phyloP scores from a whole-genome alignment of 192 early-diverging fungal species.

The Linnemannia schmuckeri region DNA sequence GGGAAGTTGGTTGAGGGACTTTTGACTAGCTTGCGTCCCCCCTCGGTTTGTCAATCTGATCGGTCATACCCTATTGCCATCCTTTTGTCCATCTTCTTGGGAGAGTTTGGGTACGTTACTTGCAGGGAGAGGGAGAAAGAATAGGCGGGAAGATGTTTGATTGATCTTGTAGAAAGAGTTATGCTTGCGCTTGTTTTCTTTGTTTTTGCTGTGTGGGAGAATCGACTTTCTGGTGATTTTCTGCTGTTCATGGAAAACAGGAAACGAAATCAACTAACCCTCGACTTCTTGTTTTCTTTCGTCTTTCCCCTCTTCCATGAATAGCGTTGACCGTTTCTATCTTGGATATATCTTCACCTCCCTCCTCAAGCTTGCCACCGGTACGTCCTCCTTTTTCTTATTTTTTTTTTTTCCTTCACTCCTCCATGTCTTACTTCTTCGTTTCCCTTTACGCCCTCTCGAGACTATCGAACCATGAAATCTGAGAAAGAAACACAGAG shows the following conservation, averaged over 20 bases:
- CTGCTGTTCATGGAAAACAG: neutral
- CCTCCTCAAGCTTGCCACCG: slow-evolving; percentile 61
- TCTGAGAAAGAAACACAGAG: too few species aligned
- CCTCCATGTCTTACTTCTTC: neutral
- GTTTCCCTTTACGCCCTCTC: neutral
- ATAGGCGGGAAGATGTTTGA: neutral
- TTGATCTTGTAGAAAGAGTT: neutral
- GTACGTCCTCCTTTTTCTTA: slow-evolving; percentile 2
- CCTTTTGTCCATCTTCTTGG: slow-evolving; percentile 63
- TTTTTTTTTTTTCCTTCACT: neutral
- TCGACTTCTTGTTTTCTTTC: slow-evolving; percentile 1
- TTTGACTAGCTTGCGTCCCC: neutral
- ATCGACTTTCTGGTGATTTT: neutral
- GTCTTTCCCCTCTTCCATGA: neutral
- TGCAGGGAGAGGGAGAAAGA: too few species aligned
- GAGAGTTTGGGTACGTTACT: slow-evolving; percentile 55
- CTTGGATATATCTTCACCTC: slow-evolving; percentile 62
- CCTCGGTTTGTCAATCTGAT: slow-evolving; percentile 58
- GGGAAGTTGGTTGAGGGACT: neutral
- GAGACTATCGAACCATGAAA: too few species aligned
- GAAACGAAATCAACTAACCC: neutral
- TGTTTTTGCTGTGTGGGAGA: neutral
- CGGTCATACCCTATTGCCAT: slow-evolving; percentile 63
- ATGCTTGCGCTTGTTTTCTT: neutral
- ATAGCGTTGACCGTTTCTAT: slow-evolving; percentile 67